phyloP scores from a whole-genome alignment of 208 protist species.

The Wallacemonas sp. region DNA sequence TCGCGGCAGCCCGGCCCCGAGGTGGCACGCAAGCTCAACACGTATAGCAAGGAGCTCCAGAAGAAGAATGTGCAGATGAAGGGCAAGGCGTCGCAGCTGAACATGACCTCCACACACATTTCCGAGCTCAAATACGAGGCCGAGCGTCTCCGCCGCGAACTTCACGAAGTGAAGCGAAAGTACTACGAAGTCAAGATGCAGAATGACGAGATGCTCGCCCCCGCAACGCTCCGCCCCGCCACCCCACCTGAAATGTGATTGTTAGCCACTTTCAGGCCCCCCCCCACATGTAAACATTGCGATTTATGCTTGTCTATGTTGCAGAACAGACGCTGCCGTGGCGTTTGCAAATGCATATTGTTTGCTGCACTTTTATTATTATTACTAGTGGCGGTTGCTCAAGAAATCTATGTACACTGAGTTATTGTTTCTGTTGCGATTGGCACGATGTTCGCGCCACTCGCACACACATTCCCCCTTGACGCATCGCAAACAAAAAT shows the following conservation, averaged over 20 bases:
- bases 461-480: too few relatives aligned
- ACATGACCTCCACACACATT: slow-evolving; percentile 85
- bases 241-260: neutral
- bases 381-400: too few relatives aligned
- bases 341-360: too few relatives aligned
- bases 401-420: too few relatives aligned
- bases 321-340: neutral
- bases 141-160: slow-evolving; percentile 87
- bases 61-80: slow-evolving; percentile 95
- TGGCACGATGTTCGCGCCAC: too few relatives aligned
- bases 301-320: neutral
- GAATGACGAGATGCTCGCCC: slow-evolving; percentile 45
- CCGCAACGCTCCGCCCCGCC: neutral
- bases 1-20: slow-evolving; percentile 95
- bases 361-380: too few relatives aligned
- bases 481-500: too few relatives aligned
- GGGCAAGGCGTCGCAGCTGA: slow-evolving; percentile 86
- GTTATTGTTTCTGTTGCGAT: too few relatives aligned
- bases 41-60: slow-evolving; percentile 92
- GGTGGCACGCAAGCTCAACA: slow-evolving; percentile 94
- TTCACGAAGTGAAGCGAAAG: slow-evolving; percentile 94
- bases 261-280: neutral
- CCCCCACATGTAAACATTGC: neutral
- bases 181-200: slow-evolving; percentile 94
- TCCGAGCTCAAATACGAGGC: slow-evolving; percentile 94